phyloP scores from a whole-genome alignment of 306 rosid genomes.

The Rosa rugosa region DNA sequence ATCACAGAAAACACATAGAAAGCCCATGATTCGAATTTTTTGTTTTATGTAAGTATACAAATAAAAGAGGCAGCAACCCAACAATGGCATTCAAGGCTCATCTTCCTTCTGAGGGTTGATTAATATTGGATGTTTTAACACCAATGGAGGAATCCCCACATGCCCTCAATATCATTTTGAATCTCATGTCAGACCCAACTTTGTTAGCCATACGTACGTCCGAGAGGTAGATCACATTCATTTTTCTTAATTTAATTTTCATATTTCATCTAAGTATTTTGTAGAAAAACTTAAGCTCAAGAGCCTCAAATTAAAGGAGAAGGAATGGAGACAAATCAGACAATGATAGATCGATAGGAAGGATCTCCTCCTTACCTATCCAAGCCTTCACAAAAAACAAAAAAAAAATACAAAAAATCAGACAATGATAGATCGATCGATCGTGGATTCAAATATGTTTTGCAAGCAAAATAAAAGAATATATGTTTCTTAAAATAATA shows the following conservation, averaged over 20 bases:
- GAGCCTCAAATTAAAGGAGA: background rate
- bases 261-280: background rate
- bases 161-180: background rate
- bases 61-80: background rate
- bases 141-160: background rate
- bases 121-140: background rate
- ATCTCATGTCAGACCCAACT: background rate
- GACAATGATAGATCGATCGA: background rate
- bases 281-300: background rate
- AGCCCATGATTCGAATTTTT: background rate
- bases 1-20: background rate
- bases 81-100: slow-evolving; percentile 6
- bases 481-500: background rate
- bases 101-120: background rate
- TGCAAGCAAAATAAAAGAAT: background rate
- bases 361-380: too few relatives aligned
- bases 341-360: background rate
- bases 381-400: too few relatives aligned
- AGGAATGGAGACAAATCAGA: background rate
- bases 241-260: background rate
- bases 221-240: background rate
- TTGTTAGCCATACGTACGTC: background rate
- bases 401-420: background rate
- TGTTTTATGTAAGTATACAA: background rate
- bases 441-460: background rate